Evolutionary conservation across 768 basidiomycete species (phyloP), one percentile per base, ranked within the genome.

Genomic region (Infundibulicybe gibba): DNA sequence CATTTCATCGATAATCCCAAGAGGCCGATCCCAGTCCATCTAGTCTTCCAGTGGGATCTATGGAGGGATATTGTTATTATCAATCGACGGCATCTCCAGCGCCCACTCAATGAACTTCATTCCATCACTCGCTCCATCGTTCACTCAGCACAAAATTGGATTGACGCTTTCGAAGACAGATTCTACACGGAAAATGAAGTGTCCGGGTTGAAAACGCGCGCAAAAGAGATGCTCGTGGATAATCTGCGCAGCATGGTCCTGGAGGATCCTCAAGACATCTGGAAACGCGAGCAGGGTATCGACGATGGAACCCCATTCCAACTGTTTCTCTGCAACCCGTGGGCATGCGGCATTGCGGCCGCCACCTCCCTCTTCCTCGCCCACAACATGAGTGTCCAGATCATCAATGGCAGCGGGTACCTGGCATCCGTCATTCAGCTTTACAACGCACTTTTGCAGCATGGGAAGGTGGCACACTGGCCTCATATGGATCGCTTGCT

Each of bases 21-120:
- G 5, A 38, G 41, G 31, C 16, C 41, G 12, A 42, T 49, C 20
- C 49, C 46, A 5, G 17, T 50, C 11, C 40, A 42, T 35, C 47
- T 50, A 10, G 25, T 50, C 31, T 48, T 48, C 21, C 47, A 50
- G 34, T 50, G 49, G 49, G 30, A 39, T 10, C 15, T 50, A 12
- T 50, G 46, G 47, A 49, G 45, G 33, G 49, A 50, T 40, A 49
- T 41, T 35, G 40, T 50, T 15, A 11, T 50, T 15, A 37, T 48
- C 15, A 50, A 48, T 37, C 20, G 49, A 13, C 15, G 32, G 15
- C 10, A 40, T 41, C 39, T 50, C n/a, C 25, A 31, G 31, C 20
- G 14, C 9, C 32, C 47, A 5, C 40, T 50, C 3, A 14, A 47
- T n/a, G 47, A 50, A 38, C 35, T 38, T 10, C 17, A n/a, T 14